Base-by-base conservation (phyloP, 345 rosid species). In the Moringa oleifera region DNA sequence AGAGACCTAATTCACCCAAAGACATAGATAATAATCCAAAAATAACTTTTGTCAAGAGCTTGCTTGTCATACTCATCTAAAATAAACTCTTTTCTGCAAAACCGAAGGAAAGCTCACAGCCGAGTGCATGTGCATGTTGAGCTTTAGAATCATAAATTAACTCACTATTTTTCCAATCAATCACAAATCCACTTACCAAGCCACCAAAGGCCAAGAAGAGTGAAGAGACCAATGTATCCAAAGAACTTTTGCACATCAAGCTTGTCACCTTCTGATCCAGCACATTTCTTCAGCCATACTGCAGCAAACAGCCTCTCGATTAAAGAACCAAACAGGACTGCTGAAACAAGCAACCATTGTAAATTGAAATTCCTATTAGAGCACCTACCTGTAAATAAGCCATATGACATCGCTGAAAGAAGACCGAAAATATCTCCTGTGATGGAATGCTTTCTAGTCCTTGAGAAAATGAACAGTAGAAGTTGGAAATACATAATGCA, bases 151-250 rank as follows among this genome's bases (percentile, higher is more conserved):
- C 17, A 7, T 41, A 4, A 1, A 41, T 28, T 28, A 41, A 41
- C 47, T 15, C 12, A 15, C 6, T 41, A 41, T 41, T 41, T 41
- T 41, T 16, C 12, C 12, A 7, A 41, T 58, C 23, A 62, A 28
- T 55, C 19, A 20, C 33, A 15, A 28, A 51, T 20, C 51, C 65
- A 64, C 80, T 72, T 67, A 86, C 91, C 69, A 15, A 86, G 81
- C 92, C 92, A 86, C 87, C 92, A 86, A 53, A 83, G 73, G 70
- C 87, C 85, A 24, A 86, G 64, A 66, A 83, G 65, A 23, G 80
- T 56, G 62, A 86, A 81, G 20, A 86, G 81, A 24, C 92, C 89
- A 23, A 86, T 73, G 57, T 66, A 86, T 62, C 92, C 92, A 7
- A 81, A 83, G 64, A 74, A 57, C 64, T 79, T 86, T 53, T 79